These are phyloP conservation scores for Mallotus japonicus DNA, from an alignment of 441 rosid species.

Conservation along the genomic window DNA sequence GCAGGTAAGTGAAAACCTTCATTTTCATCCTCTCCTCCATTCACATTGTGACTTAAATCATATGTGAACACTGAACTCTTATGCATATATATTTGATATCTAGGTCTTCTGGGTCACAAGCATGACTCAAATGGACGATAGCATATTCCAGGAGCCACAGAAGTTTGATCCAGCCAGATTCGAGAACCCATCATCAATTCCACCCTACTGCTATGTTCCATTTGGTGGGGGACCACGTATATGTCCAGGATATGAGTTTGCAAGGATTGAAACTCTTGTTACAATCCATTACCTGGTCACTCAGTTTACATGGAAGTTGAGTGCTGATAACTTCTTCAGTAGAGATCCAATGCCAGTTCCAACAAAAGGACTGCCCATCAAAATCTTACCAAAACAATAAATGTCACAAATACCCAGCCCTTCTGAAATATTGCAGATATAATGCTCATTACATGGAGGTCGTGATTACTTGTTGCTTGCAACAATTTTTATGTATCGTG, in stretches of 20 bases:
- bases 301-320: slow-evolving; percentile 35
- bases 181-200: slow-evolving; percentile 40
- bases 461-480: no score
- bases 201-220: slow-evolving; percentile 47
- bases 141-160: slow-evolving; percentile 42
- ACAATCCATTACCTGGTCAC: slow-evolving; percentile 39
- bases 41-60: background rate
- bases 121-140: slow-evolving; percentile 46
- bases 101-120: slow-evolving; percentile 48
- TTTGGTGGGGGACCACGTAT: slow-evolving; percentile 53
- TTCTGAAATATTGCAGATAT: background rate
- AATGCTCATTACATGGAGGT: background rate
- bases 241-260: slow-evolving; percentile 57
- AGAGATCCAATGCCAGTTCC: slow-evolving; percentile 48
- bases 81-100: background rate
- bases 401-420: background rate
- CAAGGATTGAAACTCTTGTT: slow-evolving; percentile 44
- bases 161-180: slow-evolving; percentile 49
- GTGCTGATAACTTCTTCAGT: slow-evolving; percentile 31
- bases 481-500: no score
- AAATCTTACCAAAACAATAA: slow-evolving; percentile 25
- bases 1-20: slow-evolving; percentile 39
- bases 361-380: slow-evolving; percentile 38
- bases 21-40: background rate
- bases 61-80: background rate